Conservation (phyloP, 768 basidiomycete species). For the Tulasnella sp. region DNA sequence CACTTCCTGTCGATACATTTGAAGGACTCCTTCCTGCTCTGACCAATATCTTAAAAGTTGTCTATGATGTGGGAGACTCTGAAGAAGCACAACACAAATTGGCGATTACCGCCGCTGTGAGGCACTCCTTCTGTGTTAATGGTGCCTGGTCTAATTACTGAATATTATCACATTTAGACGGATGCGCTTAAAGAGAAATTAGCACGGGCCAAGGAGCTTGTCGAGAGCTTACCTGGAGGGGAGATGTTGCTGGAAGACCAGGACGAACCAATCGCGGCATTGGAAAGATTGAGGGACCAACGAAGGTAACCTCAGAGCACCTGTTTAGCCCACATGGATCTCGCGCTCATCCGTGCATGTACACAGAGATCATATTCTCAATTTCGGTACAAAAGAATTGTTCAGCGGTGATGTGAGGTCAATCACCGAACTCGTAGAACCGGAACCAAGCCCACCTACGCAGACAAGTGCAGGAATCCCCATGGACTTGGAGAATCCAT, state of each 20-base stretch:
- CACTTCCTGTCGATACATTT: slow-evolving; percentile 15
- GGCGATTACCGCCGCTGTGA: slow-evolving; percentile 12
- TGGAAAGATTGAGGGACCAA: slow-evolving; percentile 49
- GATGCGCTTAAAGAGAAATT: slow-evolving; percentile 56
- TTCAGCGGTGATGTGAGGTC: no score
- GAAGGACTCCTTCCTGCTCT: slow-evolving; percentile 18
- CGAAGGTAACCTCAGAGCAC: slow-evolving; percentile 47
- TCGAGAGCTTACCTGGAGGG: slow-evolving; percentile 53
- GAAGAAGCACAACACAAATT: slow-evolving; percentile 9
- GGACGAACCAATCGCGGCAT: slow-evolving; percentile 56
- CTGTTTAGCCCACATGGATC: no score
- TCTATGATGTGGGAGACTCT: slow-evolving; percentile 7
- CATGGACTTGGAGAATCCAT: no score
- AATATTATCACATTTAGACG: slow-evolving; percentile 35
- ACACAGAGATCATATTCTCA: no score
- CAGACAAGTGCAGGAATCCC: no score
- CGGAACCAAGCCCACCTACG: no score
- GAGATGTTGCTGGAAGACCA: slow-evolving; percentile 60
- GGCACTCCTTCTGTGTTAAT: not conserved
- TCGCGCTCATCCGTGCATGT: no score
- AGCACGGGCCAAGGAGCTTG: slow-evolving; percentile 47
- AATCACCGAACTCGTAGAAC: no score
- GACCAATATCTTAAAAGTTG: slow-evolving; percentile 11
- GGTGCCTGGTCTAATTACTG: no score
- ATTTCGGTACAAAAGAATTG: no score